Evolutionary conservation across 768 basidiomycete genomes (phyloP).

Genomic region (Pleurotus pulmonarius): DNA sequence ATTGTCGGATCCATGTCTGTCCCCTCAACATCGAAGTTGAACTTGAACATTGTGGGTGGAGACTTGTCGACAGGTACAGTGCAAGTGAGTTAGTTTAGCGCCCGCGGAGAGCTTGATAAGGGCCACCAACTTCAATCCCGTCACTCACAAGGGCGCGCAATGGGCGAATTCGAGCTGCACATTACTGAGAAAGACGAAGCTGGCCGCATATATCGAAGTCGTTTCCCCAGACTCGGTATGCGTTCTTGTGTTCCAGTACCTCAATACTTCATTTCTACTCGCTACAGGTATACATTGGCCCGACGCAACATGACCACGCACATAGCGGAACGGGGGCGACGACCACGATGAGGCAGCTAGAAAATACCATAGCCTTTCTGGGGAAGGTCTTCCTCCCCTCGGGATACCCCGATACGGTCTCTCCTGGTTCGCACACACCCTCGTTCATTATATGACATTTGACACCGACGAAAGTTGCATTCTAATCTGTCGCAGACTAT

Average conservation of each 20-base stretch:
- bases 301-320: background rate
- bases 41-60: conserved; percentile 52
- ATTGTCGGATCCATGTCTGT: conserved; percentile 19
- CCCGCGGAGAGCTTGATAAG: too few species aligned
- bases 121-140: too few species aligned
- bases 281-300: background rate
- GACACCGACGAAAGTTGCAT: too few species aligned
- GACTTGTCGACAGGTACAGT: too few species aligned
- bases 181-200: conserved; percentile 19
- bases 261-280: background rate
- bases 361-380: conserved; percentile 22
- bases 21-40: conserved; percentile 62
- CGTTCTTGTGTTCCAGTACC: background rate
- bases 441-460: too few species aligned
- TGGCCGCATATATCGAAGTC: conserved; percentile 12
- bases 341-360: background rate
- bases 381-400: conserved; percentile 56
- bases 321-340: too few species aligned
- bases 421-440: conserved; percentile 39
- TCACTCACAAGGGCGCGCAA: background rate
- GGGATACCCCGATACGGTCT: conserved; percentile 59
- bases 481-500: conserved; percentile 38
- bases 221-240: conserved; percentile 12
- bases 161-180: background rate
- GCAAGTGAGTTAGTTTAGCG: too few species aligned